These are phyloP conservation scores for Leptographium radiaticola DNA, from an alignment of 2,329 filamentous ascomycete genomes.

Conservation along the genomic window DNA sequence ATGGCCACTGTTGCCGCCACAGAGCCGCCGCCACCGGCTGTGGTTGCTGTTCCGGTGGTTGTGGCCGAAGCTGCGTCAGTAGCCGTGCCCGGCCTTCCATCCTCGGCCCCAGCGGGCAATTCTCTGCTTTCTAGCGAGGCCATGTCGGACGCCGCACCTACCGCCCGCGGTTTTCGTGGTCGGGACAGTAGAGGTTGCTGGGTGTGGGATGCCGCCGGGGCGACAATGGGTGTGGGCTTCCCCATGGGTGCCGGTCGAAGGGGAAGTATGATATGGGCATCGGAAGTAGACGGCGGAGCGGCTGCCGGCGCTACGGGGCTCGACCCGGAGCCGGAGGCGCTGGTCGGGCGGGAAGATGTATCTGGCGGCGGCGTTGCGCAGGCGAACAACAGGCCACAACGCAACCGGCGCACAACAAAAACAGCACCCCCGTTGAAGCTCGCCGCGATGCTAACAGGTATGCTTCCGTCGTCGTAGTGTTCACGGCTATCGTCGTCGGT, in stretches of 20 bases:
- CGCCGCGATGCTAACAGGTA: constrained; percentile 33
- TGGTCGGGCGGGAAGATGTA: background rate
- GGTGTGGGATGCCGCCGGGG: background rate
- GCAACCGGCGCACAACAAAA: constrained; percentile 43
- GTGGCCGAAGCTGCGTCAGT: constrained; percentile 6
- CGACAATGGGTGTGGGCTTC: constrained; percentile 2
- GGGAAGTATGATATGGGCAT: background rate
- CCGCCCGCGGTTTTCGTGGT: no score
- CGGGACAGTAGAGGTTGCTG: no score
- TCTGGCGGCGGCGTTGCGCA: constrained; percentile 36
- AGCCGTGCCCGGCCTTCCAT: background rate
- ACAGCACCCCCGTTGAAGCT: constrained; percentile 37
- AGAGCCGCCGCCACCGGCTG: constrained; percentile 25
- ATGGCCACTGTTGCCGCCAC: constrained; percentile 33
- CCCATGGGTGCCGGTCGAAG: constrained; percentile 1
- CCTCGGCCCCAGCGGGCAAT: background rate
- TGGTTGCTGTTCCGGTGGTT: constrained; percentile 20
- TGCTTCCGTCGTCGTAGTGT: constrained; percentile 8
- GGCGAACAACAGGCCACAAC: constrained; percentile 48
- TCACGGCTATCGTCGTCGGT: constrained; percentile 13
- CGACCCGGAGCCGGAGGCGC: background rate
- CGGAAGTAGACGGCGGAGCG: background rate
- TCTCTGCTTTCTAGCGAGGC: constrained; percentile 1
- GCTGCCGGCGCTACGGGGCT: background rate
- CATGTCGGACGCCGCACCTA: no score